Base-by-base conservation (phyloP, 148 eudicot species). In the Limonium bicolor region DNA sequence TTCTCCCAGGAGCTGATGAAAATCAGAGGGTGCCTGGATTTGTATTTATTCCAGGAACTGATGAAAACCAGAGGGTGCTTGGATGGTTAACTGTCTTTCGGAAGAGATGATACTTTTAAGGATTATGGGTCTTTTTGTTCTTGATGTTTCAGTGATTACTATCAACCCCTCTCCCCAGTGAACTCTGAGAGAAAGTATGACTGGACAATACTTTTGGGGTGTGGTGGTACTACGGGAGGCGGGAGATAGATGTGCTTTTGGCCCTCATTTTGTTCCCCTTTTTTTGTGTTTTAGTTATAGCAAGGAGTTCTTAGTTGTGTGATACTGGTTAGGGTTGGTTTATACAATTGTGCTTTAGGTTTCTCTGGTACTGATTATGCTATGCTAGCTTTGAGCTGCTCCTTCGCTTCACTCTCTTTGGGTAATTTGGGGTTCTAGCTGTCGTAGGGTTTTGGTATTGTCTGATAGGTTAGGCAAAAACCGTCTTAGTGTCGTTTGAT, bases 281-380 rank as follows among this genome's bases (percentile, higher is more conserved):
- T 19, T n/a, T 31, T 41, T 3, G 48, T 43, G 27, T 31, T 23
- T 43, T 43, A 12, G 7, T 43, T 23, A 31, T n/a, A 28, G 20
- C 27, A 31, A 43, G 48, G 24, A 43, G 48, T 13, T 14, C n/a
- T n/a, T n/a, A n/a, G 48, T 13, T 43, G 48, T 31, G 31, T 43
- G 48, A 25, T 42, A 24, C 27, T 31, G 20, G 48, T 43, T 43
- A 43, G 48, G n/a, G 48, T 25, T 43, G 46, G 46, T 42, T 42
- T 42, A 42, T 42, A 42, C 28, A 43, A 20, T 15, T 11, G 45
- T 6, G 20, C 45, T 20, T 20, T 11, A 31, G 18, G 18, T 25
- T 43, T 28, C 12, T 14, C 45, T 40, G 25, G n/a, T 40, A 10
- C 18, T 7, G 29, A 25, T 24, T 43, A 13, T 43, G 48, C 48